Evolutionary conservation across 2,329 filamentous ascomycete genomes (phyloP).

Genomic region (Bipolaris cookei): DNA sequence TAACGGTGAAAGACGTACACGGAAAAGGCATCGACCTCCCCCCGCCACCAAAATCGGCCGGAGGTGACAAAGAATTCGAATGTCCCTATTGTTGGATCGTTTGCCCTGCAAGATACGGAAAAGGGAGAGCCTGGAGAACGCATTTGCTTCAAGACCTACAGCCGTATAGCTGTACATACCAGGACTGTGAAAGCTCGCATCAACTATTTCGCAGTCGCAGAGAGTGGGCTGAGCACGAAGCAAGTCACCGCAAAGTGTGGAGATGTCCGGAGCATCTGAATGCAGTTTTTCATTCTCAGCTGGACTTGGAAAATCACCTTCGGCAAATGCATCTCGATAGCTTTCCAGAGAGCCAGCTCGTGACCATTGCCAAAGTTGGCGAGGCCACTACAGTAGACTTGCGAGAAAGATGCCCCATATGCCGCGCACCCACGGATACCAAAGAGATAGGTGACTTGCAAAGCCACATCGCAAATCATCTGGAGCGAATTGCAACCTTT

Average conservation of each 20-base stretch:
- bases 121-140: slow-evolving; percentile 43
- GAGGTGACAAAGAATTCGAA: slow-evolving; percentile 46
- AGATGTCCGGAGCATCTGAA: slow-evolving; percentile 44
- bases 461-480: slow-evolving; percentile 47
- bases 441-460: slow-evolving; percentile 36
- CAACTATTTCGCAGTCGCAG: slow-evolving; percentile 47
- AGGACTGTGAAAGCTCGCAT: slow-evolving; percentile 34
- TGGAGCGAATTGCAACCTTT: slow-evolving; percentile 46
- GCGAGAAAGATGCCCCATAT: slow-evolving; percentile 44
- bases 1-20: slow-evolving; percentile 44
- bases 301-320: slow-evolving; percentile 41
- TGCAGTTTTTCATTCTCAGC: slow-evolving; percentile 35
- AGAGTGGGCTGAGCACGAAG: slow-evolving; percentile 49
- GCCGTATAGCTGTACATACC: slow-evolving; percentile 48
- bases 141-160: slow-evolving; percentile 49
- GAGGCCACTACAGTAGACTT: slow-evolving; percentile 43
- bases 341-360: slow-evolving; percentile 38
- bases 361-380: slow-evolving; percentile 40
- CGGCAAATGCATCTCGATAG: slow-evolving; percentile 36
- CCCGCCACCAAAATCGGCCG: slow-evolving; percentile 41
- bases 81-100: slow-evolving; percentile 51
- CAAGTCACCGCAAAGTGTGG: slow-evolving; percentile 47
- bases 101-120: slow-evolving; percentile 46
- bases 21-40: slow-evolving; percentile 44
- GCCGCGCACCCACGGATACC: slow-evolving; percentile 30